Base-by-base conservation (phyloP, 2,329 filamentous ascomycete genomes). In the Dactylella cylindrospora region DNA sequence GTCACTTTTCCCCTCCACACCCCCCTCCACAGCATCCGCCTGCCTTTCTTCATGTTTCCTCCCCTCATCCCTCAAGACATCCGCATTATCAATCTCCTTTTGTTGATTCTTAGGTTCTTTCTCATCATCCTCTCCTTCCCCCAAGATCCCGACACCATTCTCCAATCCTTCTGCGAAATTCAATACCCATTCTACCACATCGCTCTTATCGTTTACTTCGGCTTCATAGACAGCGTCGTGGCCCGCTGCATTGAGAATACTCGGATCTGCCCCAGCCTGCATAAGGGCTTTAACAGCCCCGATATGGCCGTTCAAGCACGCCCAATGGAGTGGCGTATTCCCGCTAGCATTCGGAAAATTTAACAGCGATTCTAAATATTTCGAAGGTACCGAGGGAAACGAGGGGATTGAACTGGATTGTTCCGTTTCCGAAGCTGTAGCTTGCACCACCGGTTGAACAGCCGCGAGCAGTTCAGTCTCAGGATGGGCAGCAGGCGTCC, bases 311-410 rank as follows among this genome's bases (percentile, higher is more conserved):
- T 94, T 93, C 51, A 96, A 76, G 0, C 89, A 87, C 0, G 91
- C 91, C 90, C 90, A 97, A 75, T 98, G 93, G 55, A 98, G 77
- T 0, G 89, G 82, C 0, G 91, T 96, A 75, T 96, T 97, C 36
- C 90, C 90, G 38, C 86, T 85, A 64, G 83, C 77, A 70, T 98
- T 98, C 64, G 80, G 78, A 72, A 76, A 73, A 71, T 77, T 74
- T 43, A 77, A 49, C 2, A 76, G 68, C 3, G 69, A 64, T 5
- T 65, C 57, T 3, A 62, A 17, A 39, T 35, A 68, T 23, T 51
- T 67, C 46, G 61, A 67, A 57, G 69, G 66, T 29, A 66, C 35
- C 15, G 39, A 43, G 28, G 67, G 64, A 35, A 55, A 40, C 39
- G 65, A 40, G 39, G 66, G 65, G 41, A 47, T 13, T 17, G 41